Evolutionary conservation across 306 rosid species (phyloP).

Genomic region (Cucurbita argyrosperma): DNA sequence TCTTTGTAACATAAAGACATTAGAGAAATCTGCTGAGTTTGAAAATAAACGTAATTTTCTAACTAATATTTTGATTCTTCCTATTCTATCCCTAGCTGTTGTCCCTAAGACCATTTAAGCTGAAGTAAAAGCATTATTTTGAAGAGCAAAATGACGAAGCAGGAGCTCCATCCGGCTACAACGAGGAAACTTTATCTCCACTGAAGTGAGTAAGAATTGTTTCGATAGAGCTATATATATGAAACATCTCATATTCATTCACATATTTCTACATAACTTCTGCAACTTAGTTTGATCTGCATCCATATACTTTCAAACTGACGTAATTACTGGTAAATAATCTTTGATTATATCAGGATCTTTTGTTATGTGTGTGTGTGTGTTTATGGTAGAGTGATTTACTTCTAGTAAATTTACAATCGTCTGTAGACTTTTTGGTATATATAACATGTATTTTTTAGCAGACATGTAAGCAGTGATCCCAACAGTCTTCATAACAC

Average conservation of each 20-base stretch:
- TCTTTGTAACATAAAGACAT: conserved; percentile 17
- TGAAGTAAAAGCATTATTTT: background rate
- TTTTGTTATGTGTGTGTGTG: no score
- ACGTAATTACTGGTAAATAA: background rate
- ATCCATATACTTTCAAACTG: conserved; percentile 1
- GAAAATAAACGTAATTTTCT: conserved; percentile 52
- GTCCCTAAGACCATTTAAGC: background rate
- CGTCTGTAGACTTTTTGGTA: background rate
- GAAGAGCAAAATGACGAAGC: conserved; percentile 20
- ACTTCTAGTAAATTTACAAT: background rate
- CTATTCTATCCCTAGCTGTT: background rate
- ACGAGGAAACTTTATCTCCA: conserved; percentile 29
- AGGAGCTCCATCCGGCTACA: conserved; percentile 32
- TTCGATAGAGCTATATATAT: background rate
- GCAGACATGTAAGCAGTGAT: conserved; percentile 29
- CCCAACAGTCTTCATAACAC: conserved; percentile 14
- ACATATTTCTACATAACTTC: background rate
- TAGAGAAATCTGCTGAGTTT: conserved; percentile 19
- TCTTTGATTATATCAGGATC: background rate
- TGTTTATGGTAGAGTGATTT: background rate
- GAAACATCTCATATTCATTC: conserved; percentile 8
- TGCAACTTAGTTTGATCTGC: conserved; percentile 1
- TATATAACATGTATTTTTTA: background rate
- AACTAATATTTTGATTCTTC: background rate
- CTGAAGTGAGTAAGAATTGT: conserved; percentile 36